Conservation (phyloP, 139 green algal genomes). For the Tetradesmus lagerheimii region DNA sequence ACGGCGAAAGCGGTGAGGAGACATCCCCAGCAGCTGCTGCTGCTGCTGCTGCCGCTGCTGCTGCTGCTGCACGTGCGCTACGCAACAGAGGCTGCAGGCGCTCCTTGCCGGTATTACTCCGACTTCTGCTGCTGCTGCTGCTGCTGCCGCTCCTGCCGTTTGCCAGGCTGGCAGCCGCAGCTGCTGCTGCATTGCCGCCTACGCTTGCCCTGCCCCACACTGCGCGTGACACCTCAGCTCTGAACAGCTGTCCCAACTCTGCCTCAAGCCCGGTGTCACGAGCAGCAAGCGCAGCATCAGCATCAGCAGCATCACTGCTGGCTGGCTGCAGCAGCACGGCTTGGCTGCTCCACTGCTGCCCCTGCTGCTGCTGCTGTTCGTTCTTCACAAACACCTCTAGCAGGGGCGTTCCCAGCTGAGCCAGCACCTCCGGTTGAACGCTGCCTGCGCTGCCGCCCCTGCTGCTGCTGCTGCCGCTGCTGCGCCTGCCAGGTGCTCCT, state of each 20-base stretch:
- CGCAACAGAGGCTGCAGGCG: background rate
- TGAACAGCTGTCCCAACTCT: conserved; percentile 25
- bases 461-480: background rate
- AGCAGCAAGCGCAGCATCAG: background rate
- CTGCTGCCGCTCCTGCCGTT: background rate
- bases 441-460: background rate
- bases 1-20: background rate
- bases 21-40: background rate
- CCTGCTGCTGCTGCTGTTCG: conserved; percentile 29
- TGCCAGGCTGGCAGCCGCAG: conserved; percentile 2
- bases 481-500: background rate
- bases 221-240: background rate
- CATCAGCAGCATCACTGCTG: background rate
- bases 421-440: background rate
- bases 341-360: conserved; percentile 12
- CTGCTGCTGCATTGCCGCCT: background rate
- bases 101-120: background rate
- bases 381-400: conserved; percentile 33
- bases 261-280: background rate
- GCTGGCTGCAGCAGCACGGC: conserved; percentile 22
- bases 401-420: conserved; percentile 9
- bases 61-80: background rate
- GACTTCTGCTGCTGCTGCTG: background rate
- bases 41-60: background rate
- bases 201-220: background rate